phyloP scores from a whole-genome alignment of 768 basidiomycete species.

The Neoboletus subvelutipes region DNA sequence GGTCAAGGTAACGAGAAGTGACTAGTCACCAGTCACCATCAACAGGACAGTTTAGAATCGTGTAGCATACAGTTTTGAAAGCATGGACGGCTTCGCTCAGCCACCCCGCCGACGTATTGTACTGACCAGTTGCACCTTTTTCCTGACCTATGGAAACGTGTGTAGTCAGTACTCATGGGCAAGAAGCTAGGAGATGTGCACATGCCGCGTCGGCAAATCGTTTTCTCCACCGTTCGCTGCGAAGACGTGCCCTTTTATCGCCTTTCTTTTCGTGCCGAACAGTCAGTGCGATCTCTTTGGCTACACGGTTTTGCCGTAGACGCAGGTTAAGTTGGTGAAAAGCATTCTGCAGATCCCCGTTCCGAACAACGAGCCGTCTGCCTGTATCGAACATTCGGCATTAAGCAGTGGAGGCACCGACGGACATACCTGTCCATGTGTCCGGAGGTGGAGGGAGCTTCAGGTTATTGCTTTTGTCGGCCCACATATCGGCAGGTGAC shows the following conservation, averaged over 20 bases:
- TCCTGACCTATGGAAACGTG: constrained; percentile 60
- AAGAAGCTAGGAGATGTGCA: constrained; percentile 9
- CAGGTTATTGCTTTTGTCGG: constrained; percentile 21
- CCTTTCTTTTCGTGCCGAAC: constrained; percentile 83
- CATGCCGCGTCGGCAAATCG: constrained; percentile 78
- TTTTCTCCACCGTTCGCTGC: constrained; percentile 75
- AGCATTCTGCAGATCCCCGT: constrained; percentile 45
- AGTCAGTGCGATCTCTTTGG: constrained; percentile 44
- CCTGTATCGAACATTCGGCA: constrained; percentile 41
- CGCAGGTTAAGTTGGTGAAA: constrained; percentile 50
- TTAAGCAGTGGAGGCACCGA: background rate
- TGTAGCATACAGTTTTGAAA: constrained; percentile 7
- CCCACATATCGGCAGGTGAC: constrained; percentile 40
- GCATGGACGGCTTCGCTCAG: constrained; percentile 29
- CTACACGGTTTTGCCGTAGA: constrained; percentile 56
- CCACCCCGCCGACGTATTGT: constrained; percentile 77
- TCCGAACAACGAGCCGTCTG: constrained; percentile 52
- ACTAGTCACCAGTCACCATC: constrained; percentile 6
- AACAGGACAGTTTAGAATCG: constrained; percentile 3
- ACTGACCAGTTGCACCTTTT: constrained; percentile 77
- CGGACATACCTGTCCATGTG: constrained; percentile 50
- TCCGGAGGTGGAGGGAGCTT: constrained; percentile 41
- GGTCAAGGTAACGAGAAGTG: constrained; percentile 1
- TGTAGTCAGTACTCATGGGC: constrained; percentile 12
- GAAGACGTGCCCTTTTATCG: constrained; percentile 69